Evolutionary conservation across 345 rosid species (phyloP).

Genomic region (Aurinia saxatilis): DNA sequence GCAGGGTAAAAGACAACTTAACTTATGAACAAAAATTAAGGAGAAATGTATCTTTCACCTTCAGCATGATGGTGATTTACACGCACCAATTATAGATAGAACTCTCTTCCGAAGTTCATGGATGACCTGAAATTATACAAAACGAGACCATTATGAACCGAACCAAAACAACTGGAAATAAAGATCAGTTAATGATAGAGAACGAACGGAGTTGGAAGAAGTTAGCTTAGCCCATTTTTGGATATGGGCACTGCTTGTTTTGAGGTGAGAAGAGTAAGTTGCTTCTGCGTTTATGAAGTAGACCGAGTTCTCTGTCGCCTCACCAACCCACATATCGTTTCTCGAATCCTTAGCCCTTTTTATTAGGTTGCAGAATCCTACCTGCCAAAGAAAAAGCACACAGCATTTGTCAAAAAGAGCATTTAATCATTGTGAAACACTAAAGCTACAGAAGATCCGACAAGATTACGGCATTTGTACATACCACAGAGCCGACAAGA

Average conservation of each 20-base stretch:
- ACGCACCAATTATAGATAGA: conserved; percentile 38
- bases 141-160: not conserved
- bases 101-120: conserved; percentile 51
- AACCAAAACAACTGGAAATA: not conserved
- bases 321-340: conserved; percentile 76
- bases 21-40: not conserved
- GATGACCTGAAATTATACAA: conserved; percentile 40
- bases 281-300: conserved; percentile 45
- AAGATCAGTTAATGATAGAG: not conserved
- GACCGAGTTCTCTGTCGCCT: conserved; percentile 75
- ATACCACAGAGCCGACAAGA: conserved; percentile 79
- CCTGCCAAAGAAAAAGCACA: conserved; percentile 36
- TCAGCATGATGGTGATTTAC: conserved; percentile 1
- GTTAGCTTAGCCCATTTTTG: conserved; percentile 69
- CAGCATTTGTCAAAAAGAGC: not conserved
- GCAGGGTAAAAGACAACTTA: not conserved
- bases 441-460: not conserved
- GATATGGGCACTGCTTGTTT: conserved; percentile 39
- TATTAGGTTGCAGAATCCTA: conserved; percentile 77
- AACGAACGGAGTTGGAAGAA: conserved; percentile 36
- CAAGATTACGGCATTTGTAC: too few relatives aligned
- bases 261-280: conserved; percentile 53
- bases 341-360: conserved; percentile 62
- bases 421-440: not conserved
- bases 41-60: not conserved